phyloP scores from a whole-genome alignment of 2,329 filamentous ascomycete species.

The Trichoderma guizhouense region DNA sequence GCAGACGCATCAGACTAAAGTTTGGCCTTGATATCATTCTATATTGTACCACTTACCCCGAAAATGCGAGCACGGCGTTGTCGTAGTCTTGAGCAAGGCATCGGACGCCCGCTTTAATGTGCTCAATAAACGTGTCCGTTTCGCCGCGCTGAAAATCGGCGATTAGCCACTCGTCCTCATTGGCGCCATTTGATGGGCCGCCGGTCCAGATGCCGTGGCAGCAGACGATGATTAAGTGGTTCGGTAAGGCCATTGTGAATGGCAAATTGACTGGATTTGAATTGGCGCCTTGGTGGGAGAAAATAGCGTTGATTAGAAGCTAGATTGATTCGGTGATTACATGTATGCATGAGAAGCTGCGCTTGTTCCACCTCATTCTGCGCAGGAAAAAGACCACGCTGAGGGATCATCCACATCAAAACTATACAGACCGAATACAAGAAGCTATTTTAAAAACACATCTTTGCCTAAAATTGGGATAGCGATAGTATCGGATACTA shows the following conservation, averaged over 20 bases:
- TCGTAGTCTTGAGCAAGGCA: constrained; percentile 44
- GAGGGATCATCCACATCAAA: no score
- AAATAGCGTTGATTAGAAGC: neutral
- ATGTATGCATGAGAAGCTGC: neutral
- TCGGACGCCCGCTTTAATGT: constrained; percentile 64
- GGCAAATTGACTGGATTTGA: neutral
- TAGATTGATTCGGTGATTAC: neutral
- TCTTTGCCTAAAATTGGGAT: no score
- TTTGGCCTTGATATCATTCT: neutral
- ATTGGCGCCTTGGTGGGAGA: neutral
- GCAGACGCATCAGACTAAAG: no score
- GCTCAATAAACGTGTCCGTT: constrained; percentile 73
- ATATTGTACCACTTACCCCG: constrained; percentile 53
- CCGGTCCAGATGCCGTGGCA: constrained; percentile 78
- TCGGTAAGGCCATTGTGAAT: constrained; percentile 25
- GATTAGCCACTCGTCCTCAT: constrained; percentile 67
- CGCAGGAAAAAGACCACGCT: no score
- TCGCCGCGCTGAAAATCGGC: constrained; percentile 75
- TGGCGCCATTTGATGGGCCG: constrained; percentile 47
- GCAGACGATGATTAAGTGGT: constrained; percentile 72
- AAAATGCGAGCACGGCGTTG: constrained; percentile 61
- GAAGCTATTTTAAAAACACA: neutral
- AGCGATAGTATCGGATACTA: neutral
- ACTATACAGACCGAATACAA: neutral
- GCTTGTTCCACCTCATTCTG: neutral